phyloP scores from a whole-genome alignment of 495 filamentous ascomycete species.

The Neohortaea acidophila region DNA sequence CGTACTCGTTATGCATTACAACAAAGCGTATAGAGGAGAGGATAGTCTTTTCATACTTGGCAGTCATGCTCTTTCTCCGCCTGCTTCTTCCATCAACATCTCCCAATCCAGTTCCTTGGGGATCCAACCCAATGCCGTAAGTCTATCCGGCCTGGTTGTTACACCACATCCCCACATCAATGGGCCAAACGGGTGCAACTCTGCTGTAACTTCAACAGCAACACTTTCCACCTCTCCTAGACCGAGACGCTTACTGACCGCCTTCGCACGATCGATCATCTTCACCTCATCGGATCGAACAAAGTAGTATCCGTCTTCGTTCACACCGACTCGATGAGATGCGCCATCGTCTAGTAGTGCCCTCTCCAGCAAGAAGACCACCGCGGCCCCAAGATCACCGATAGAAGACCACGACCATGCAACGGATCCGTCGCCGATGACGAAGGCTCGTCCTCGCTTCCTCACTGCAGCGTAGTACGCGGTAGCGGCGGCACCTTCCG shows the following conservation, averaged over 20 bases:
- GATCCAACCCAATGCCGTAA: slow-evolving; percentile 16
- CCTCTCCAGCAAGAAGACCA: slow-evolving; percentile 19
- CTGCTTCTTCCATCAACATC: slow-evolving; percentile 16
- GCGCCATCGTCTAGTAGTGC: slow-evolving; percentile 14
- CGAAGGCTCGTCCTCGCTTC: slow-evolving; percentile 17
- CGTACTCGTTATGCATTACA: no score
- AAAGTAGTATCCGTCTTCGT: slow-evolving; percentile 19
- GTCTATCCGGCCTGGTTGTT: slow-evolving; percentile 16
- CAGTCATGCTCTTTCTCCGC: slow-evolving; percentile 16
- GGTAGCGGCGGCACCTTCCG: slow-evolving; percentile 11
- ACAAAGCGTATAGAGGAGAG: no score
- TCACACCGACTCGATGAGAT: slow-evolving; percentile 14
- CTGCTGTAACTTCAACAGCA: slow-evolving; percentile 7
- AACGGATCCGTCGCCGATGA: slow-evolving; percentile 16
- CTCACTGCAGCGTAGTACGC: slow-evolving; percentile 14
- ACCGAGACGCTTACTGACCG: slow-evolving; percentile 18
- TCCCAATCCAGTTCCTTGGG: slow-evolving; percentile 16
- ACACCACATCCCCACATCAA: slow-evolving; percentile 18
- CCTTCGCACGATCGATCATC: slow-evolving; percentile 18
- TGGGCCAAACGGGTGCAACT: slow-evolving; percentile 17
- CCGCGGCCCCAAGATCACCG: slow-evolving; percentile 18
- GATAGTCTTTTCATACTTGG: no score
- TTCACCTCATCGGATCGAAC: slow-evolving; percentile 17
- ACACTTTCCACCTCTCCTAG: slow-evolving; percentile 19
- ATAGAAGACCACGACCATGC: slow-evolving; percentile 19